Evolutionary conservation across 306 rosid species (phyloP).

Genomic region (Boehmeria nivea): DNA sequence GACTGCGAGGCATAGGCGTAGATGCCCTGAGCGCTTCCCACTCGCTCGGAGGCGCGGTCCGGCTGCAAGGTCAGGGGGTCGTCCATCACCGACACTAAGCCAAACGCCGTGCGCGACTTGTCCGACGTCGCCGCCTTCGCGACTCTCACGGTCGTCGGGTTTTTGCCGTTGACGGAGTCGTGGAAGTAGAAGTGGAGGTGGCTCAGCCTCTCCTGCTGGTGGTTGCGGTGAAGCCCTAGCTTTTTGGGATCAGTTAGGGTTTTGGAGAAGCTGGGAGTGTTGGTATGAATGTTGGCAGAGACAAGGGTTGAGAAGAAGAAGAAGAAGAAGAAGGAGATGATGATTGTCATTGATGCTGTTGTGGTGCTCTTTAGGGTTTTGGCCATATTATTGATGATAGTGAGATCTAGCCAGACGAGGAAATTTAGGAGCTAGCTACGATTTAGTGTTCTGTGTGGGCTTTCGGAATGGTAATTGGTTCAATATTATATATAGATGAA

Average conservation of each 20-base stretch:
- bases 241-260: constrained; percentile 6
- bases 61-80: constrained; percentile 5
- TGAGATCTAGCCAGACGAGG: too few species aligned
- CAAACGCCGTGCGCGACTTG: not conserved
- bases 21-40: constrained; percentile 14
- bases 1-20: not conserved
- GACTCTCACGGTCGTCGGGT: constrained; percentile 41
- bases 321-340: too few species aligned
- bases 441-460: too few species aligned
- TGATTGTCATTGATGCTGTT: too few species aligned
- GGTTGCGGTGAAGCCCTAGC: constrained; percentile 22
- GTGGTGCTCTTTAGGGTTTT: too few species aligned
- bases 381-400: too few species aligned
- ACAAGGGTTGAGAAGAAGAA: too few species aligned
- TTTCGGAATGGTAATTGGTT: too few species aligned
- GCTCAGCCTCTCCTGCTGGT: constrained; percentile 32
- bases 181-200: constrained; percentile 54
- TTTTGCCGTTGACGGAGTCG: constrained; percentile 43
- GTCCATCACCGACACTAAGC: not conserved
- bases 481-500: too few species aligned
- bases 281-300: too few species aligned
- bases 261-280: too few species aligned
- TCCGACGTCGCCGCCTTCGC: constrained; percentile 9
- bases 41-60: not conserved
- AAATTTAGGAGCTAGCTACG: too few species aligned